Evolutionary conservation across 495 filamentous ascomycete genomes (phyloP).

Genomic region (Penicillium arizonense): DNA sequence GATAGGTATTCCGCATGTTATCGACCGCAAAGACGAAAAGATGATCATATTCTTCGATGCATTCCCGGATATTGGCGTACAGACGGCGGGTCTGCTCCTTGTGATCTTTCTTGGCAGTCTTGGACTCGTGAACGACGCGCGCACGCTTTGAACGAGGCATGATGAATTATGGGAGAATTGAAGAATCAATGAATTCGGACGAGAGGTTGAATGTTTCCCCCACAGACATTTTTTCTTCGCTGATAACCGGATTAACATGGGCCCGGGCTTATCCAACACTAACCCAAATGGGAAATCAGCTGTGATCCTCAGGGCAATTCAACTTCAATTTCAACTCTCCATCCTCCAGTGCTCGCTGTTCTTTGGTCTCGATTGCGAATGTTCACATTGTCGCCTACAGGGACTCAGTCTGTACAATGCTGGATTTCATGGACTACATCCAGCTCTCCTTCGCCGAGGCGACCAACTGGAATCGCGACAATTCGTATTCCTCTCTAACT

Average conservation of each 20-base stretch:
- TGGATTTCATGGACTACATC: conserved; percentile 98
- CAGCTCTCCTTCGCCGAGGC: conserved; percentile 87
- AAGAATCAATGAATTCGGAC: conserved; percentile 4
- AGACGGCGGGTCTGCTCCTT: conserved; percentile 86
- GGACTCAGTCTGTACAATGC: conserved; percentile 55
- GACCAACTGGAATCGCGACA: conserved; percentile 88
- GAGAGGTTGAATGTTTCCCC: conserved; percentile 8
- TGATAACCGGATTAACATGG: conserved; percentile 46
- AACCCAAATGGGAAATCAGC: conserved; percentile 36
- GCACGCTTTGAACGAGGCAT: conserved; percentile 98
- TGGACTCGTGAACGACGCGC: conserved; percentile 82
- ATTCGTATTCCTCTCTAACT: conserved; percentile 85
- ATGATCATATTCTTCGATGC: conserved; percentile 79
- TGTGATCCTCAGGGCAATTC: conserved; percentile 9
- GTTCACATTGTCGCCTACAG: not conserved
- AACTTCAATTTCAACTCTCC: not conserved
- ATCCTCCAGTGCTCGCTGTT: not conserved
- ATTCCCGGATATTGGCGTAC: conserved; percentile 83
- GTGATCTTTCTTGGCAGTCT: conserved; percentile 84
- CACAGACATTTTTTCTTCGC: conserved; percentile 33
- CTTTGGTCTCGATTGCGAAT: not conserved
- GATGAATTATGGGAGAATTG: conserved; percentile 30
- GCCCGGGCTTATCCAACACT: conserved; percentile 42
- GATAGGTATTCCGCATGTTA: conserved; percentile 98
- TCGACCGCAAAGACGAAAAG: conserved; percentile 91